Base-by-base conservation (phyloP, 768 basidiomycete species). In the Lentinula lateritia region DNA sequence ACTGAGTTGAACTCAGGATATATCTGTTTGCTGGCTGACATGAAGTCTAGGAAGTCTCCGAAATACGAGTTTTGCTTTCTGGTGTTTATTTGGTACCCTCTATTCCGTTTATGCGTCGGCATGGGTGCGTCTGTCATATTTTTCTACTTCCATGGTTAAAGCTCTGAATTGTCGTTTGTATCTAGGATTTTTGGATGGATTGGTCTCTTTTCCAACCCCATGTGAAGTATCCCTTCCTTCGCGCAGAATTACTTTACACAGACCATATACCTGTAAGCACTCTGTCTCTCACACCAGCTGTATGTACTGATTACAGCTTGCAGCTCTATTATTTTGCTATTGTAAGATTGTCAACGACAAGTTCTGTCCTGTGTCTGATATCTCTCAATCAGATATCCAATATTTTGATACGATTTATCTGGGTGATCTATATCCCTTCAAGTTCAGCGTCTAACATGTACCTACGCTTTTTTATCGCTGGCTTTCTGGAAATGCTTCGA, bases 101-200 rank as follows among this genome's bases (percentile, higher is more conserved):
- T 87, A 85, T 67, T 81, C 94, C 0, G 61, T 82, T 2, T 99
- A 97, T 70, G 84, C 86, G 5, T 80, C 80, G 45, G 71, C 83
- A 41, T 98, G 97, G 95, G 94, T 92, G 68, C 57, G 85, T 66
- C 61, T 38, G 20, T 41, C 10, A 28, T 32, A 65, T 13, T 6
- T 58, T 20, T 32, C 45, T 2, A 28, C 12, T 18, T 34, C 57
- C 46, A 46, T 41, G 16, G 32, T 46, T 56, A 9, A 23, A 23
- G 13, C 57, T 41, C 35, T 55, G 1, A 39, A 58, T 8, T n/a
- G 15, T 39, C 8, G 6, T 12, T 48, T 18, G 2, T 50, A 42
- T 55, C 64, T 39, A 92, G 93, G 94, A 97, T 67, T 71, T 93
- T 36, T 69, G 89, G 9, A 90, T 95, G 85, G 96, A 98, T 71